These are phyloP conservation scores for Eucalyptus albens DNA, from an alignment of 345 rosid species.

Conservation along the genomic window DNA sequence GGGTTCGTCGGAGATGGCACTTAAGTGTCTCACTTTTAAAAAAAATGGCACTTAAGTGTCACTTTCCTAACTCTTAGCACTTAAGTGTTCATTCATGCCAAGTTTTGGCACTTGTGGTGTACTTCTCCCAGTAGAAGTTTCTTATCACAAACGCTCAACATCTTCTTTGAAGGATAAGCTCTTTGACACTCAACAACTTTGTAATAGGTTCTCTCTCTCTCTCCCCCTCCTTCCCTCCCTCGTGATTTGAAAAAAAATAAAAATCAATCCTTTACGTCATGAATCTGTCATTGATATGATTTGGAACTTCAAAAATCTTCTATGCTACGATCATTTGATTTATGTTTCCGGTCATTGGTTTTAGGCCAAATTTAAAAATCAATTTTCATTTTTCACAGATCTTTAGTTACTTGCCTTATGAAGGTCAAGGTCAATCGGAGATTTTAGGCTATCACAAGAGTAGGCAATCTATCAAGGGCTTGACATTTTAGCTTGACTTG, in stretches of 20 bases:
- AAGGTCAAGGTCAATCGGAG: not conserved
- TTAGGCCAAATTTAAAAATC: not conserved
- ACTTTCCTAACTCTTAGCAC: too few relatives aligned
- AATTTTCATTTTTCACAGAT: not conserved
- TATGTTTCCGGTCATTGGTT: not conserved
- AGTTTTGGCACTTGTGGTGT: too few relatives aligned
- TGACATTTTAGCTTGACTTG: not conserved
- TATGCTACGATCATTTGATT: not conserved
- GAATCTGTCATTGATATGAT: not conserved
- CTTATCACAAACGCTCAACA: not conserved
- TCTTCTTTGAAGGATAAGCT: not conserved
- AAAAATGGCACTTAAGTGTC: too few relatives aligned
- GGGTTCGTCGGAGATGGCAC: too few relatives aligned
- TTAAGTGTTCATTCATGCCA: too few relatives aligned
- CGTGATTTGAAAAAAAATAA: not conserved
- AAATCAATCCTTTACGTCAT: not conserved
- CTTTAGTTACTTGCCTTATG: not conserved
- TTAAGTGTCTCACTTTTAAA: too few relatives aligned
- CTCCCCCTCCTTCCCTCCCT: not conserved
- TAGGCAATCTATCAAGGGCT: not conserved
- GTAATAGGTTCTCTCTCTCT: not conserved
- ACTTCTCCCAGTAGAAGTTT: not conserved
- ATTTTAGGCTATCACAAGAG: not conserved
- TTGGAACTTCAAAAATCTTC: not conserved
- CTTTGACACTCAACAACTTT: not conserved